Evolutionary conservation across 306 rosid genomes (phyloP), one percentile per base, ranked within the genome.

Genomic region (Dryas drummondii): DNA sequence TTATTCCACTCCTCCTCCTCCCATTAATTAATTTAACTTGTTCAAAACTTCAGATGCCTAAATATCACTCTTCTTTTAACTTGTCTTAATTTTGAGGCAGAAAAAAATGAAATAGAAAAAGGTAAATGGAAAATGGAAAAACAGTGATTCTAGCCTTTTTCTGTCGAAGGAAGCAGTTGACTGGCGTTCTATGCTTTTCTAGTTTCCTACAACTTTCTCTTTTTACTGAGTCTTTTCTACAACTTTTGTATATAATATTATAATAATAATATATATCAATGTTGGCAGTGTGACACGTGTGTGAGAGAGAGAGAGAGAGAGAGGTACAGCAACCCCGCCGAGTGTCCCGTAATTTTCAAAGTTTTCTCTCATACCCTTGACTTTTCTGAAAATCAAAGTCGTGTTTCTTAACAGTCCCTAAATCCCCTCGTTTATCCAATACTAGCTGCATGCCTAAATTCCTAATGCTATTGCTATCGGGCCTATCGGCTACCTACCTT

Each of bases 341-440:
- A 63, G 50, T 42, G 68, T 63, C 68, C 50, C 69, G 6, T 27
- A 7, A 42, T 44, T 42, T n/a, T n/a, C 50, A 42, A 64, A 42
- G 50, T 15, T 64, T 42, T 65, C 44, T 51, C 9, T 65, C 16
- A 44, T 65, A 8, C 50, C 14, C 15, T 65, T 65, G 69, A 65
- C 69, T 65, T 65, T 65, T 65, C 69, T n/a, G 32, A n/a, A 65
- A 65, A 42, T n/a, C 52, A 65, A 65, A 44, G 32, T 44, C 52
- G 51, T 44, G 69, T 65, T 65, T 65, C 68, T 32, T 32, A 32
- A 32, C 37, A 32, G 37, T 32, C 2, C 37, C 22, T 22, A 22
- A 22, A 22, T 22, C 22, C 22, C 22, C 37, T 1, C 69, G 7
- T 4, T 42, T 64, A 9, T 65, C 69, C 69, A 65, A 1, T 65